Evolutionary conservation across 2,329 filamentous ascomycete genomes (phyloP), one percentile per base, ranked within the genome.

Genomic region (Metarhizium album): DNA sequence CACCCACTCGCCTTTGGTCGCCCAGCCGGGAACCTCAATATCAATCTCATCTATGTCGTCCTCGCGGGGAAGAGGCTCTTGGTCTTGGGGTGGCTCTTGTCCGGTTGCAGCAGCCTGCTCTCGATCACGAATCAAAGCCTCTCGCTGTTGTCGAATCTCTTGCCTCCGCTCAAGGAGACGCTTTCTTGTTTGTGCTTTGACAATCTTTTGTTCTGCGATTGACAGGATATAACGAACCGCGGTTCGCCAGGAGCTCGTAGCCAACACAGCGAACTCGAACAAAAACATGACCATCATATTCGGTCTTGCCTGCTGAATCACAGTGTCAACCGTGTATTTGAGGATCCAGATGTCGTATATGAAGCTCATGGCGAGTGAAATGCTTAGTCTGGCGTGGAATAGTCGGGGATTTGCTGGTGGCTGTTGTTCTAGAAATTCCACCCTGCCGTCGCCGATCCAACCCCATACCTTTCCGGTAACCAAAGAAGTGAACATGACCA

Each of bases 281-380:
- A 94, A 82, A 62, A 98, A 98, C 90, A 98, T 97, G 55, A 98
- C 90, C 90, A 97, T 98, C 87, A 98, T 97, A 53, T 94, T 93
- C 0, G 91, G 90, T n/a, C 86, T 79, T 2, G 91, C 88, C 64
- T 94, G 84, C 52, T 87, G 83, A 47, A 96, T 82, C 31, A 97
- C 90, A 0, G 86, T 88, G 27, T 83, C 80, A 54, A 95, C 76
- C 52, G 86, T 84, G 66, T 95, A 96, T 46, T 77, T 78, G 57
- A 96, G 81, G 70, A 98, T 82, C 64, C 78, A 84, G 23, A 83
- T 65, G 63, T 95, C 86, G 70, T 95, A 96, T 16, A 82, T 58
- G 52, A 95, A 76, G 56, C 90, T 91, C 49, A 95, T 68, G 2
- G 86, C 62, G 45, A 98, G 75, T 42, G 90, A 96, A 47, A 86